These are phyloP conservation scores for Phytophthora brassicae DNA, from an alignment of 352 stramenopile species.

Conservation along the genomic window DNA sequence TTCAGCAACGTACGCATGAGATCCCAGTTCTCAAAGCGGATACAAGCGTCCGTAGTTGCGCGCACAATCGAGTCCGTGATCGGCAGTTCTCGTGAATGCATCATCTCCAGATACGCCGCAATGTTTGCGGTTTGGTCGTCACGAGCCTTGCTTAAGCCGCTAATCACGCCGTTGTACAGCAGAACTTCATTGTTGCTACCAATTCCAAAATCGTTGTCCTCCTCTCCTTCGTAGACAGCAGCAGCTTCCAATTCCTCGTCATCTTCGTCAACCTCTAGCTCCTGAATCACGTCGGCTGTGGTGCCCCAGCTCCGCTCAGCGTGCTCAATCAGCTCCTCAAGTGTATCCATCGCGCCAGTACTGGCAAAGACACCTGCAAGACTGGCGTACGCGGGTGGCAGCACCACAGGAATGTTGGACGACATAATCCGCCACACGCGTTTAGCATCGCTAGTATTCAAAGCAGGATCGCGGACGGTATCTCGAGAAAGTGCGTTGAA, in stretches of 20 bases:
- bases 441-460: conserved; percentile 74
- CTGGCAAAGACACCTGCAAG: conserved; percentile 80
- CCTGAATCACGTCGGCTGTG: conserved; percentile 25
- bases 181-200: conserved; percentile 41
- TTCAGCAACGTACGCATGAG: conserved; percentile 49
- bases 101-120: conserved; percentile 54
- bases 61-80: conserved; percentile 81
- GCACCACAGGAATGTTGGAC: conserved; percentile 57
- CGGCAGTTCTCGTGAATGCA: conserved; percentile 46
- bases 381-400: conserved; percentile 80
- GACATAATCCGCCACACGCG: conserved; percentile 79
- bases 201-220: conserved; percentile 29
- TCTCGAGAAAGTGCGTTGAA: conserved; percentile 86
- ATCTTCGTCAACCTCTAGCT: conserved; percentile 33
- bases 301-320: conserved; percentile 43
- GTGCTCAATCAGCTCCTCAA: conserved; percentile 65
- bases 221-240: conserved; percentile 30
- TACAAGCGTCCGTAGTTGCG: conserved; percentile 68
- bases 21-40: conserved; percentile 66
- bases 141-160: conserved; percentile 73
- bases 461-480: conserved; percentile 50
- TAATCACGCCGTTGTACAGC: conserved; percentile 82
- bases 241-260: conserved; percentile 29
- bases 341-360: conserved; percentile 66
- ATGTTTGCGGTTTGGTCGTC: conserved; percentile 73